Evolutionary conservation across 305 asterid species (phyloP).

Genomic region (Caryopteris hybrid): DNA sequence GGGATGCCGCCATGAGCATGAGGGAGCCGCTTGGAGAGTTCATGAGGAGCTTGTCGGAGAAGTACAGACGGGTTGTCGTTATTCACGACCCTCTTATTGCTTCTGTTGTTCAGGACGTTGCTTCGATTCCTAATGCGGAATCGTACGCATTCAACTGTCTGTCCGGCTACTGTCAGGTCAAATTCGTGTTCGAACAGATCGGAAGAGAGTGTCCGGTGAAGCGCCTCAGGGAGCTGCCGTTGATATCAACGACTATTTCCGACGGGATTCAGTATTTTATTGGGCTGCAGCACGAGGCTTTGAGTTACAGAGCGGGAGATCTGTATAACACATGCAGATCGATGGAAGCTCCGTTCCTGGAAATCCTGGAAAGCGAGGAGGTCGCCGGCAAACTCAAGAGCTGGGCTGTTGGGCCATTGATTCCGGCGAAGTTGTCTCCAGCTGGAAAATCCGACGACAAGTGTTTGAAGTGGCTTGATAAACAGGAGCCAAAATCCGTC

Average conservation of each 20-base stretch:
- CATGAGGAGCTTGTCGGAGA: neutral
- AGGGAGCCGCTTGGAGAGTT: constrained; percentile 26
- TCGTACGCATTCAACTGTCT: constrained; percentile 33
- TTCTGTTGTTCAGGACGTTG: constrained; percentile 31
- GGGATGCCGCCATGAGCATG: constrained; percentile 33
- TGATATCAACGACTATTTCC: neutral
- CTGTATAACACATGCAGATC: constrained; percentile 32
- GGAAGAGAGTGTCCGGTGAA: constrained; percentile 14
- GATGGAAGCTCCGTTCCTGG: constrained; percentile 25
- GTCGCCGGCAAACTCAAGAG: constrained; percentile 1
- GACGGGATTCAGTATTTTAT: neutral
- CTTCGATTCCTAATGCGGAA: constrained; percentile 31
- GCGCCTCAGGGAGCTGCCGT: constrained; percentile 7
- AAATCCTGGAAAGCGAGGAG: constrained; percentile 18
- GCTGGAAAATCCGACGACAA: neutral
- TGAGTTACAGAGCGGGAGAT: constrained; percentile 20
- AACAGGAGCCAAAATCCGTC: constrained; percentile 32
- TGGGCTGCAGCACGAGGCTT: neutral
- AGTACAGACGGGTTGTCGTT: constrained; percentile 25
- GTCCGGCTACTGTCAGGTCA: constrained; percentile 26
- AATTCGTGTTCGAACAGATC: constrained; percentile 10
- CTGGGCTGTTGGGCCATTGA: constrained; percentile 43
- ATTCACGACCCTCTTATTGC: constrained; percentile 41
- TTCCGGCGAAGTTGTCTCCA: neutral
- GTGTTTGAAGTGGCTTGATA: constrained; percentile 35